Base-by-base conservation (phyloP, 768 basidiomycete species). In the Boletus reticuloceps region DNA sequence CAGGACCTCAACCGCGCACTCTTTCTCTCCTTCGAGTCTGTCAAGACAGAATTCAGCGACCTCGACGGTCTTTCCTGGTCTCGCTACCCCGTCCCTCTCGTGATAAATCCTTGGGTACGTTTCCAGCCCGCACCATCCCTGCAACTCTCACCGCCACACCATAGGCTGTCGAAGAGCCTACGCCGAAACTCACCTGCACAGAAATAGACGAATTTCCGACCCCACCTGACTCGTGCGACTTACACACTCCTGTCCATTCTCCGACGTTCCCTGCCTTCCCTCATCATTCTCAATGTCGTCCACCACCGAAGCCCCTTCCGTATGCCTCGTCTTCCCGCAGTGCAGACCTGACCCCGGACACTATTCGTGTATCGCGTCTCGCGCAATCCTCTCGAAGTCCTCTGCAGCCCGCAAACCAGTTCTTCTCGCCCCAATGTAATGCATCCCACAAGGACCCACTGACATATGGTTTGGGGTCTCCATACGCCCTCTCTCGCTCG, bases 11-110 rank as follows among this genome's bases (percentile, higher is more conserved):
- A 72, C 51, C 67, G 69, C 8, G 60, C 67, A 5, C 58, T 76
- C 27, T 19, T 65, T 20, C 61, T 66, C 48, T 77, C 82, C 1
- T 85, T 85, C 60, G 72, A 65, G 20, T 74, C 75, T 6, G 83
- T 85, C 34, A 85, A 85, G 57, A 78, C 79, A 9, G 83, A 85
- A 58, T 85, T 84, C 61, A 74, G 75, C 52, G 84, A 85, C 65
- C 75, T 85, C 16, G 84, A 85, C 51, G 84, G 84, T 1, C 68
- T 82, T 36, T 74, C 77, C 37, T 82, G 82, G 83, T 67, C 76
- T 17, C 71, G 70, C 43, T 67, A 71, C 29, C 70, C 72, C 5
- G 70, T 74, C 9, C 68, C 68, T 5, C 55, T 62, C 45, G 66
- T 60, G 20, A 70, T 57, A 20, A 64, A 63, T 38, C 55, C 66